Evolutionary conservation across 2,329 filamentous ascomycete genomes (phyloP).

Genomic region (Colletotrichum horii): DNA sequence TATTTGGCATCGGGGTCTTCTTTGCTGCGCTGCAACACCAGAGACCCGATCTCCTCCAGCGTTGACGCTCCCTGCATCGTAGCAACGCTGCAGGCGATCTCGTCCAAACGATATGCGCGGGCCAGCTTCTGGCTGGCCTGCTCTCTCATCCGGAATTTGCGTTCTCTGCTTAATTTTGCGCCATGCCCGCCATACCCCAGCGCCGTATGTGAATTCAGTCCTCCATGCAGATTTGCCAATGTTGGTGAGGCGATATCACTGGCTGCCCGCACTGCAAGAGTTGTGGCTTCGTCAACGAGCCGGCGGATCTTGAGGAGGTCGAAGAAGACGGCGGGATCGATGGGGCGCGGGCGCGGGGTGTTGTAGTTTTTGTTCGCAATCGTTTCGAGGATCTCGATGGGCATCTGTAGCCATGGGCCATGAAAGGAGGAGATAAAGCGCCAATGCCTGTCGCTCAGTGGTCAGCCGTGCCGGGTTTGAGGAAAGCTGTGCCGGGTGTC

Average conservation of each 20-base stretch:
- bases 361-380: constrained; percentile 83
- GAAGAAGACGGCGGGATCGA: constrained; percentile 83
- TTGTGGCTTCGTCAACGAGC: constrained; percentile 80
- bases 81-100: constrained; percentile 82
- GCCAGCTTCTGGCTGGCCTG: constrained; percentile 80
- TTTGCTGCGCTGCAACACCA: constrained; percentile 75
- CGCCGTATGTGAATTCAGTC: constrained; percentile 33
- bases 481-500: not conserved
- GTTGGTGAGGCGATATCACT: constrained; percentile 73
- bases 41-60: constrained; percentile 75
- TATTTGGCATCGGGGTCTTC: constrained; percentile 78
- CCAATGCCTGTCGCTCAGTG: constrained; percentile 69
- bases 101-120: constrained; percentile 79
- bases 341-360: constrained; percentile 74
- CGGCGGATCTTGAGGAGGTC: constrained; percentile 83
- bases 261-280: constrained; percentile 77
- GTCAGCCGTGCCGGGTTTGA: constrained; percentile 14
- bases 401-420: constrained; percentile 82
- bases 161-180: constrained; percentile 74
- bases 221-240: constrained; percentile 60
- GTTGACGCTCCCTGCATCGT: constrained; percentile 83
- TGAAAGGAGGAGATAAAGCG: constrained; percentile 84
- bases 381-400: constrained; percentile 78
- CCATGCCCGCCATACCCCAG: constrained; percentile 61
- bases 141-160: constrained; percentile 80